Evolutionary conservation across 805 yeast genomes (phyloP), one percentile per base, ranked within the genome.

Genomic region (Candida sonorensis): DNA sequence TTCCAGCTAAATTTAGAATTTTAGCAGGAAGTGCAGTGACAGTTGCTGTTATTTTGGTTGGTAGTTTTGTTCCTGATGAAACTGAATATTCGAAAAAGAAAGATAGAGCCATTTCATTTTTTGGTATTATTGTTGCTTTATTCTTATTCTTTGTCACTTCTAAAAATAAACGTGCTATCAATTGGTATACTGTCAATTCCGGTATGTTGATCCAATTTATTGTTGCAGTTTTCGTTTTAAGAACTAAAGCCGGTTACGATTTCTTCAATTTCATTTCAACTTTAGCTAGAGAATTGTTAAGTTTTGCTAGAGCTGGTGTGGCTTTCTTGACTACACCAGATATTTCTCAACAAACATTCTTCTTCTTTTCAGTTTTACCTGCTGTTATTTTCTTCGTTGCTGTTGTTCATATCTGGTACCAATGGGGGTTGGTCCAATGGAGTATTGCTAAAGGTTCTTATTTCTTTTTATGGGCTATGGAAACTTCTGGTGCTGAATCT

Each of bases 321-420:
- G 79, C 80, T 4, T 76, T 76, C 55, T 55, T 76, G 45, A 67
- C 78, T 23, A 53, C 54, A 37, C 35, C 46, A 2, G 61, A 57
- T 4, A 62, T 67, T 18, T 49, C 77, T 14, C 40, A 56, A 14
- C 38, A 55, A 13, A 59, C 67, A 7, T 64, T 61, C 63, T 76
- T 75, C 53, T 65, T 74, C 55, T 68, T 76, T 50, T 54, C 75
- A 5, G 79, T 75, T 18, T 58, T 76, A 37, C 80, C 81, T n/a
- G 69, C 79, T 4, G 76, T 75, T 32, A 60, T 73, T 12, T 76
- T 76, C 64, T 76, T 76, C 59, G 76, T 75, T 31, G 77, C 81
- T 11, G 67, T 74, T 38, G 68, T 75, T 27, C 80, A 75, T 46
- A 66, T 75, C 31, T 69, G 72, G 66, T 72, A 66, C 56, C 73